Percentiles rank a stretch among this genome's conserved stretches.
Conservation (phyloP, 2,329 filamentous ascomycete genomes). For the Neonectria magnoliae region DNA sequence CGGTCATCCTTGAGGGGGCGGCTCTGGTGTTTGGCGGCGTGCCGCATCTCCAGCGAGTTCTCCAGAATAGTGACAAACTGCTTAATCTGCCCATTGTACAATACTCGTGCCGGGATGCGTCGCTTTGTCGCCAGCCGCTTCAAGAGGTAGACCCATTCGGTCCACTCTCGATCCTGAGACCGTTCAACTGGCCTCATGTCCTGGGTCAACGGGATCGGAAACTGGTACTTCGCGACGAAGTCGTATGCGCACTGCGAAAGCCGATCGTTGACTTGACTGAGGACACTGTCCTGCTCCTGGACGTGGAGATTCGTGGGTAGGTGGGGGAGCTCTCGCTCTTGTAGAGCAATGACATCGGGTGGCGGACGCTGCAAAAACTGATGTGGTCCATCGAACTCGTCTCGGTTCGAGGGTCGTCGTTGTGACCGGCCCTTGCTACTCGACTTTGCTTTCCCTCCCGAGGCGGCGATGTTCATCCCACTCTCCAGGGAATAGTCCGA, state of each 20-base stretch:
- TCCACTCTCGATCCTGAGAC: conserved; percentile 85
- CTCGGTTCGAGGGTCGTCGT: conserved; percentile 79
- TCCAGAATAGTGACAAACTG: conserved; percentile 89
- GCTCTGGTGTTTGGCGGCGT: conserved; percentile 84
- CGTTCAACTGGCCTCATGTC: conserved; percentile 82
- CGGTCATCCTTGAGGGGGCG: conserved; percentile 87
- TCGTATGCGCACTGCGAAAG: conserved; percentile 88
- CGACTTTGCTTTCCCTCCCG: conserved; percentile 56
- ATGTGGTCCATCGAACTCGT: conserved; percentile 90
- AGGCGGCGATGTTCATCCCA: conserved; percentile 52
- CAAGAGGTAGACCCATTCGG: conserved; percentile 89
- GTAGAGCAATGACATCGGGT: conserved; percentile 75
- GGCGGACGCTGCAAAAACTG: conserved; percentile 81
- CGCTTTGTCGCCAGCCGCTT: conserved; percentile 88
- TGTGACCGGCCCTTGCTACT: conserved; percentile 61
- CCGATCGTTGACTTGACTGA: conserved; percentile 83
- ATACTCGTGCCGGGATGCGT: conserved; percentile 82
- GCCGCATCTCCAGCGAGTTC: conserved; percentile 88
- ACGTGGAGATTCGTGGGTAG: conserved; percentile 84
- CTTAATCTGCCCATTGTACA: conserved; percentile 92
- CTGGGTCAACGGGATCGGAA: conserved; percentile 84
- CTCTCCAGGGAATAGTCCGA: conserved; percentile 71
- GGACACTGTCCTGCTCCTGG: conserved; percentile 84
- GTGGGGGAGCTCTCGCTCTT: conserved; percentile 83
- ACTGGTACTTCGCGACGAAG: conserved; percentile 91